Conservation (phyloP, 116 monocot genomes). For the Iris pallida region DNA sequence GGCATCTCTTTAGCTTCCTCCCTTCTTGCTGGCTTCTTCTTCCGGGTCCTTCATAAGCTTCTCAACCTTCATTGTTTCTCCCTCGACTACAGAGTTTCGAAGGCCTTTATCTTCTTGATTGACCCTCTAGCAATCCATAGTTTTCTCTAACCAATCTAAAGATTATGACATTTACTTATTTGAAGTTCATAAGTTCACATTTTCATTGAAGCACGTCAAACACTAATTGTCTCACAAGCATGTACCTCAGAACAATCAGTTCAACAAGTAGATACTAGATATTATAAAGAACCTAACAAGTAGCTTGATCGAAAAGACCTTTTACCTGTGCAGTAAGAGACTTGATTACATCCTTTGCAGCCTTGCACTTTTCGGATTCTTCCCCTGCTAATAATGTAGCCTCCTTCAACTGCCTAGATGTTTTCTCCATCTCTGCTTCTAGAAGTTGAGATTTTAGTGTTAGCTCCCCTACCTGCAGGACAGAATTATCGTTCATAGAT, state of each 20-base stretch:
- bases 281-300: not conserved
- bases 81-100: too few species aligned
- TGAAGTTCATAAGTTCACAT: too few species aligned
- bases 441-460: constrained; percentile 55
- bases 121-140: too few species aligned
- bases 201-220: not conserved
- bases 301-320: not conserved
- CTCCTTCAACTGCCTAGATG: constrained; percentile 58
- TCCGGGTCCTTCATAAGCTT: too few species aligned
- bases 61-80: too few species aligned
- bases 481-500: not conserved
- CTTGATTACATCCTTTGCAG: constrained; percentile 93
- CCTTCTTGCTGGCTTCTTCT: too few species aligned
- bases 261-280: not conserved
- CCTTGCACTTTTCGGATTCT: constrained; percentile 77
- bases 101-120: too few species aligned
- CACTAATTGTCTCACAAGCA: not conserved
- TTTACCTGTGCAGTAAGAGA: constrained; percentile 83
- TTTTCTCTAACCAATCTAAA: too few species aligned
- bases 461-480: constrained; percentile 63
- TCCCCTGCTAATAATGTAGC: constrained; percentile 59
- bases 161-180: too few species aligned
- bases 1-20: too few species aligned
- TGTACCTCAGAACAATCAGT: not conserved
- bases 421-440: constrained; percentile 69